Conservation (phyloP, 1,139 yeast species). For the Candida sp. region DNA sequence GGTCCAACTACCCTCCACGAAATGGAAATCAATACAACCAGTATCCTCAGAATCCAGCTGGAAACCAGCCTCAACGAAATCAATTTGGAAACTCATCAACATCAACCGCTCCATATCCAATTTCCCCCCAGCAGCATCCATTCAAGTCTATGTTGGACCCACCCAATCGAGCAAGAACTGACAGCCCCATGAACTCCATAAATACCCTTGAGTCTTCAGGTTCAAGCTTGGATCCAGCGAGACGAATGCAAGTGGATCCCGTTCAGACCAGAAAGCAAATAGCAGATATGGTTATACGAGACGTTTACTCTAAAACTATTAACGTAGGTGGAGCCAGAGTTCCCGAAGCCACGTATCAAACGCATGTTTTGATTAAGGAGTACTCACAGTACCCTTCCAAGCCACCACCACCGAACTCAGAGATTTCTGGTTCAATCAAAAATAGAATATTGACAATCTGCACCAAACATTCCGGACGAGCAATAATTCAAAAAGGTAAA, state of each 20-base stretch:
- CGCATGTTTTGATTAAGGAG: slow-evolving; percentile 38
- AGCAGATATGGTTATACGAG: slow-evolving; percentile 21
- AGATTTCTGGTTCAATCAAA: slow-evolving; percentile 33
- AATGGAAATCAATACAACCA: background rate
- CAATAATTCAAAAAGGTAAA: slow-evolving; percentile 82
- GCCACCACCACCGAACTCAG: slow-evolving; percentile 36
- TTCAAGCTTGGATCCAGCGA: background rate
- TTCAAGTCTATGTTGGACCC: background rate
- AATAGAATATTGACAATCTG: slow-evolving; percentile 40
- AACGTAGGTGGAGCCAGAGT: slow-evolving; percentile 21
- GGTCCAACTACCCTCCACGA: background rate
- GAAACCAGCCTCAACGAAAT: background rate
- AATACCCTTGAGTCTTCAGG: background rate
- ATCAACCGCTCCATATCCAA: background rate
- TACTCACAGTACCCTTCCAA: slow-evolving; percentile 35
- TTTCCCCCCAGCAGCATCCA: background rate
- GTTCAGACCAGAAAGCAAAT: slow-evolving; percentile 3
- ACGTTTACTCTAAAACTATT: slow-evolving; percentile 23
- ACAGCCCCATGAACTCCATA: slow-evolving; percentile 2
- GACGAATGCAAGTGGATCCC: background rate
- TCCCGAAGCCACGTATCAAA: slow-evolving; percentile 32
- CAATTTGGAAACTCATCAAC: background rate
- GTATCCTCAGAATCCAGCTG: background rate
- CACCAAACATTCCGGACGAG: slow-evolving; percentile 52
- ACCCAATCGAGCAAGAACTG: background rate